Evolutionary conservation across 257 asterid species (phyloP).

Genomic region (Henckelia pumila): DNA sequence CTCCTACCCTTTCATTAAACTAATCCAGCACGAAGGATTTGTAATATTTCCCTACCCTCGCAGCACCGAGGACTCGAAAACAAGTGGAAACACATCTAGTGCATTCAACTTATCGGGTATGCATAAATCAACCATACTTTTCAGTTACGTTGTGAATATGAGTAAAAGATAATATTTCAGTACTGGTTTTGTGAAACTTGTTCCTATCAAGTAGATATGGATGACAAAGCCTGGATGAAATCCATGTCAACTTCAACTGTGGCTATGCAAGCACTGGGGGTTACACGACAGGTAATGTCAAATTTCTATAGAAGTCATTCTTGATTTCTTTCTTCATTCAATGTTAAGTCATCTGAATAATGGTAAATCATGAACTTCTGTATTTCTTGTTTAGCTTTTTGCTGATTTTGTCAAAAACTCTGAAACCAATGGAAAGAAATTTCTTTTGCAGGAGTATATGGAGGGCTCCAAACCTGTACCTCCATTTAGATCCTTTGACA

Average conservation of each 20-base stretch:
- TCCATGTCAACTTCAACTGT: slow-evolving; percentile 60
- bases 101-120: slow-evolving; percentile 53
- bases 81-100: slow-evolving; percentile 36
- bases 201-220: slow-evolving; percentile 40
- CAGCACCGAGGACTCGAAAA: slow-evolving; percentile 61
- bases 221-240: slow-evolving; percentile 45
- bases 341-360: neutral
- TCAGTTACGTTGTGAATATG: slow-evolving; percentile 8
- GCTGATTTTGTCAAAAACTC: slow-evolving; percentile 1
- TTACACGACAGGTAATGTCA: slow-evolving; percentile 55
- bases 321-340: slow-evolving; percentile 19
- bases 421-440: neutral
- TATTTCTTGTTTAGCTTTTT: neutral
- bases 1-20: slow-evolving; percentile 13
- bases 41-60: slow-evolving; percentile 33
- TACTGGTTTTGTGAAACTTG: slow-evolving; percentile 19
- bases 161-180: slow-evolving; percentile 1
- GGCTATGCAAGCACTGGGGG: slow-evolving; percentile 72
- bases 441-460: slow-evolving; percentile 46
- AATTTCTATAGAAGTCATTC: slow-evolving; percentile 19
- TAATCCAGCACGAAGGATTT: slow-evolving; percentile 15
- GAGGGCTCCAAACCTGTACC: slow-evolving; percentile 53
- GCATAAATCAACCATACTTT: slow-evolving; percentile 14
- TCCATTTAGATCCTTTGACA: slow-evolving; percentile 53
- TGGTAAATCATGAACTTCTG: neutral